Conservation (phyloP, 2,329 filamentous ascomycete genomes). For the Penicillium sp. region DNA sequence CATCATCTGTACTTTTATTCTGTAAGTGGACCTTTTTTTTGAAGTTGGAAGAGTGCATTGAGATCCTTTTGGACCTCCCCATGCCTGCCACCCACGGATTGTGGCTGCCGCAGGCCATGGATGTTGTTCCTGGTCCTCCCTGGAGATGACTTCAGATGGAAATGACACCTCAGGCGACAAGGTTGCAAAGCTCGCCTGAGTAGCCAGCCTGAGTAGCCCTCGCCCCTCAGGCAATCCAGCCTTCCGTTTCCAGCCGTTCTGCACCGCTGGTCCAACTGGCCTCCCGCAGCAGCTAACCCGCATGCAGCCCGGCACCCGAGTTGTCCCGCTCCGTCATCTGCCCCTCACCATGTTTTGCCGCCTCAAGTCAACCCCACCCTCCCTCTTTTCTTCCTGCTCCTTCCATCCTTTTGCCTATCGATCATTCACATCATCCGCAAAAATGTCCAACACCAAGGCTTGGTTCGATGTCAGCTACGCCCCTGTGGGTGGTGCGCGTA, state of each 20-base stretch:
- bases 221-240: no score
- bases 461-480: constrained; percentile 73
- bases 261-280: constrained; percentile 20
- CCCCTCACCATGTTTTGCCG: constrained; percentile 48
- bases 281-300: constrained; percentile 28
- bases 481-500: constrained; percentile 38
- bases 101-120: background rate
- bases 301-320: constrained; percentile 27
- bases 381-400: constrained; percentile 43
- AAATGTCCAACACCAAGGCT: constrained; percentile 71
- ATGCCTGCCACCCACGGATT: background rate
- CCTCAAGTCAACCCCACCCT: constrained; percentile 50
- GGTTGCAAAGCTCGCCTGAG: background rate
- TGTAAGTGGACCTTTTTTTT: constrained; percentile 18
- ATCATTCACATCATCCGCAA: constrained; percentile 60
- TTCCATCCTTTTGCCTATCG: constrained; percentile 32
- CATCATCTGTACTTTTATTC: constrained; percentile 18
- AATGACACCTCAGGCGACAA: constrained; percentile 16
- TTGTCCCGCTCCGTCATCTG: constrained; percentile 32
- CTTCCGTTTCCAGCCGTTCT: background rate
- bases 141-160: background rate
- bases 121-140: background rate
- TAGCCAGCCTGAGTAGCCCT: no score
- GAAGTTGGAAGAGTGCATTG: background rate
- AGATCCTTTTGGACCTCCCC: background rate